These are phyloP conservation scores for Waitea zeae DNA, from an alignment of 1,284 basidiomycete genomes.

Conservation along the genomic window DNA sequence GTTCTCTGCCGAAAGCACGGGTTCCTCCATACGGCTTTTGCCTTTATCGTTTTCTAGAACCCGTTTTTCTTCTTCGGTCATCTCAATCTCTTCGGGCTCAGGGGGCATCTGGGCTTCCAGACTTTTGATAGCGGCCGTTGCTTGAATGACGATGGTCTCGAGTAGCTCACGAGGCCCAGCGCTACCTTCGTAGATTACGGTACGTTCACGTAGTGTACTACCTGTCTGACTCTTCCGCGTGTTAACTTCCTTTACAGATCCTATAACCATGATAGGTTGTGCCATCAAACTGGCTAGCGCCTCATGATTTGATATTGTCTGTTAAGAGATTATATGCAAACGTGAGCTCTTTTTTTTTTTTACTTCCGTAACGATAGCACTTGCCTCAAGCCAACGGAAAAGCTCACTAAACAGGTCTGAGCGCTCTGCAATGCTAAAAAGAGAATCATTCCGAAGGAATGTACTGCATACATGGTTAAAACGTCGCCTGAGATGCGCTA, in stretches of 20 bases:
- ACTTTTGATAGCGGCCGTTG: slow-evolving; percentile 72
- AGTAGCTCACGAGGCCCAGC: slow-evolving; percentile 78
- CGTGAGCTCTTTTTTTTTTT: too few relatives aligned
- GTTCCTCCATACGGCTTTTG: slow-evolving; percentile 34
- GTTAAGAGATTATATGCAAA: not conserved
- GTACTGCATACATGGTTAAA: slow-evolving; percentile 77
- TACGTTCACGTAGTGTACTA: slow-evolving; percentile 48
- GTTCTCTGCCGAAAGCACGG: slow-evolving; percentile 43
- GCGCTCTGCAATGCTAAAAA: slow-evolving; percentile 84
- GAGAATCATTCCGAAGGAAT: slow-evolving; percentile 76
- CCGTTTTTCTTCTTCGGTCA: slow-evolving; percentile 73
- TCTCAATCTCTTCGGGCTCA: slow-evolving; percentile 33
- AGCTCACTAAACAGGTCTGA: slow-evolving; percentile 75
- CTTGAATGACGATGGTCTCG: slow-evolving; percentile 80
- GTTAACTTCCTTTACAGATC: slow-evolving; percentile 43
- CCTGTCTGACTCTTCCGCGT: slow-evolving; percentile 28
- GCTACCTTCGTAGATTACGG: slow-evolving; percentile 76
- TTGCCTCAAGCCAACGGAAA: slow-evolving; percentile 80
- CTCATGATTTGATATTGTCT: slow-evolving; percentile 85
- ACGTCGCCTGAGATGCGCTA: slow-evolving; percentile 76
- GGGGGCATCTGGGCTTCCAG: slow-evolving; percentile 44
- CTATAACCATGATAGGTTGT: slow-evolving; percentile 82
- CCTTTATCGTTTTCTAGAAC: slow-evolving; percentile 46
- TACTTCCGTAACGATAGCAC: slow-evolving; percentile 6
- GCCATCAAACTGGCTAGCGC: slow-evolving; percentile 86